phyloP scores from a whole-genome alignment of 1,284 basidiomycete species.

The Cryptococcus sp. region DNA sequence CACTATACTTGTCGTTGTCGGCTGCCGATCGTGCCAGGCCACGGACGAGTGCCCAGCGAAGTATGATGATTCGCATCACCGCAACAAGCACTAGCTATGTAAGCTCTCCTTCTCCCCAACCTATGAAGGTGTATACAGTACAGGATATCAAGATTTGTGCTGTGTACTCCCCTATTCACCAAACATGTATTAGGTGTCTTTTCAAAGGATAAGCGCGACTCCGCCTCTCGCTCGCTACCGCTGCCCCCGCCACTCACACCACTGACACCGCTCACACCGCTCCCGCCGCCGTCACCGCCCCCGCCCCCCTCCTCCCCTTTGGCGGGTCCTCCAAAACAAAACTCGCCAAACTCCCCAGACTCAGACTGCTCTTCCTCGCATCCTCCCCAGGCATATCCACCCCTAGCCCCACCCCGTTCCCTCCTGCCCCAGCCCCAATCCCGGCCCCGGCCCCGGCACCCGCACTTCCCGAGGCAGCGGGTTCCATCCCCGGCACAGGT shows the following conservation, averaged over 20 bases:
- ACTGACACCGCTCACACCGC: not conserved
- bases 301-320: constrained; percentile 13
- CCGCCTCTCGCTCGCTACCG: too few species aligned
- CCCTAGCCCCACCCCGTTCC: constrained; percentile 6
- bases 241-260: not conserved
- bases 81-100: not conserved
- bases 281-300: not conserved
- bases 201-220: not conserved
- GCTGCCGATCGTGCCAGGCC: too few species aligned
- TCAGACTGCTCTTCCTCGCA: constrained; percentile 24
- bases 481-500: constrained; percentile 25
- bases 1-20: too few species aligned
- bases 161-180: not conserved
- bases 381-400: not conserved
- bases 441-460: not conserved
- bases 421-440: too few species aligned
- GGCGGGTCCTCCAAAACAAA: constrained; percentile 38
- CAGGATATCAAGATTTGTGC: not conserved
- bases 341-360: constrained; percentile 30
- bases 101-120: not conserved
- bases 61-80: not conserved
- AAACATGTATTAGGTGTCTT: not conserved
- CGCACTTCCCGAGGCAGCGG: not conserved
- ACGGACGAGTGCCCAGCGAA: too few species aligned
- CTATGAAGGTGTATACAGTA: not conserved